Conservation (phyloP, 179 eudicot species). For the Spergularia azorica region DNA sequence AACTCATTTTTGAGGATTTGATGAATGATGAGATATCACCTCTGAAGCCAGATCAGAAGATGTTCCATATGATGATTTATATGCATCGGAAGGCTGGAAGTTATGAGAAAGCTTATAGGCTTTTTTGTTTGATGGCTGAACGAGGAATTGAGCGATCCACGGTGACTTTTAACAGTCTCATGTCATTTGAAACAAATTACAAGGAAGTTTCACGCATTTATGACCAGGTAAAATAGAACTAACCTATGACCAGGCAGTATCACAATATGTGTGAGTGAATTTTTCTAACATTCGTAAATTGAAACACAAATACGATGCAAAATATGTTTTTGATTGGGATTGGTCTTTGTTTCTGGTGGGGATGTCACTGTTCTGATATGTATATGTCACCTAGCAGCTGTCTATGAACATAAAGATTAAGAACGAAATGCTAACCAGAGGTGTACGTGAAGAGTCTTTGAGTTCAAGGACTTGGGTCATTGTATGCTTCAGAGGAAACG, state of each 20-base stretch:
- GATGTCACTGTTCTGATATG: neutral
- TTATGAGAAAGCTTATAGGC: slow-evolving; percentile 74
- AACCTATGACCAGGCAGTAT: neutral
- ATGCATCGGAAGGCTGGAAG: slow-evolving; percentile 82
- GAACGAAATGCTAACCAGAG: neutral
- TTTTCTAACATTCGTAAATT: neutral
- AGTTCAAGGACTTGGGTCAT: neutral
- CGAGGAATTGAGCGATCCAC: slow-evolving; percentile 73
- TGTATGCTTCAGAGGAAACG: neutral
- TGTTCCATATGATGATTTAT: slow-evolving; percentile 98
- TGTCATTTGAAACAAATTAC: slow-evolving; percentile 88
- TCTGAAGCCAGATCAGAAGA: slow-evolving; percentile 86
- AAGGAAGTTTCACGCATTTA: slow-evolving; percentile 85
- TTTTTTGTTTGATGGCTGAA: slow-evolving; percentile 68
- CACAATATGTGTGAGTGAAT: neutral
- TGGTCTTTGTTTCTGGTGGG: neutral
- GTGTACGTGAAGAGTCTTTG: neutral
- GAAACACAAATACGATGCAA: neutral
- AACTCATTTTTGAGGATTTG: slow-evolving; percentile 72
- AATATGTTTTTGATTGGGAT: neutral
- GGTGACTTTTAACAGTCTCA: slow-evolving; percentile 86
- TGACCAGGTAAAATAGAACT: slow-evolving; percentile 65
- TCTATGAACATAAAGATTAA: no score
- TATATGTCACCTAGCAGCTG: no score
- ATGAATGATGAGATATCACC: slow-evolving; percentile 59